Conservation (phyloP, 2,329 filamentous ascomycete species). For the Phyllosticta citriasiana region DNA sequence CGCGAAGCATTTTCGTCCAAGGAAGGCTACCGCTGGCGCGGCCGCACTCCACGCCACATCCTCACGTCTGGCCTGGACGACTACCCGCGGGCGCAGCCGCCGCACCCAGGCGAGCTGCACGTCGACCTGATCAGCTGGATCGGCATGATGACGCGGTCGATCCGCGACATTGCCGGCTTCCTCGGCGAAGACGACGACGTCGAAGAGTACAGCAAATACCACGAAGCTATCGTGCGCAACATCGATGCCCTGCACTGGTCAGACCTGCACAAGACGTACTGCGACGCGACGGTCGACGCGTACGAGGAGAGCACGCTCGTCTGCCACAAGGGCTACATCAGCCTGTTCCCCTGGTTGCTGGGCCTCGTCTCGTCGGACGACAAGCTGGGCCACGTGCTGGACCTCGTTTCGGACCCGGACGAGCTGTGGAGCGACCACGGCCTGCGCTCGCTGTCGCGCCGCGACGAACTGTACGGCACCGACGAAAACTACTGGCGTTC, state of each 20-base stretch:
- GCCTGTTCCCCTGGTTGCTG: slow-evolving; percentile 82
- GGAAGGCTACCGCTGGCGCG: slow-evolving; percentile 92
- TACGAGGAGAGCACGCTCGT: slow-evolving; percentile 85
- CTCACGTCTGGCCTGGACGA: slow-evolving; percentile 92
- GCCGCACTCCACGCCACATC: slow-evolving; percentile 75
- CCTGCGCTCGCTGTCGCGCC: slow-evolving; percentile 80
- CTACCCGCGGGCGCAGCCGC: slow-evolving; percentile 87
- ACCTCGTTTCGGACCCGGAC: slow-evolving; percentile 68
- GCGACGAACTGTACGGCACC: slow-evolving; percentile 74
- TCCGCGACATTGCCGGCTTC: slow-evolving; percentile 66
- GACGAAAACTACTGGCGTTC: slow-evolving; percentile 96
- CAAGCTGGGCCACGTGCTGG: slow-evolving; percentile 62
- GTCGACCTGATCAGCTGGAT: slow-evolving; percentile 94
- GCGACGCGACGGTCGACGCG: slow-evolving; percentile 89
- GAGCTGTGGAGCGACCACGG: slow-evolving; percentile 86
- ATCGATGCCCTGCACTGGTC: slow-evolving; percentile 93
- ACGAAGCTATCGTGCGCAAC: slow-evolving; percentile 72
- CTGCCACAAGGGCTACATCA: slow-evolving; percentile 95
- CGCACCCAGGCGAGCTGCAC: slow-evolving; percentile 91
- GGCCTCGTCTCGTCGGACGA: slow-evolving; percentile 69
- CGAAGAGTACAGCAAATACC: slow-evolving; percentile 58
- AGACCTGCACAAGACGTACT: slow-evolving; percentile 69
- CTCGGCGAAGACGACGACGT: slow-evolving; percentile 71
- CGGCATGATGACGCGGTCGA: slow-evolving; percentile 86
- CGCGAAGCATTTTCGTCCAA: slow-evolving; percentile 78